A percentile compares a stretch with the other conserved stretches of the same genome.
Evolutionary conservation across 352 stramenopile species (phyloP).

Genomic region (Albugo candida): DNA sequence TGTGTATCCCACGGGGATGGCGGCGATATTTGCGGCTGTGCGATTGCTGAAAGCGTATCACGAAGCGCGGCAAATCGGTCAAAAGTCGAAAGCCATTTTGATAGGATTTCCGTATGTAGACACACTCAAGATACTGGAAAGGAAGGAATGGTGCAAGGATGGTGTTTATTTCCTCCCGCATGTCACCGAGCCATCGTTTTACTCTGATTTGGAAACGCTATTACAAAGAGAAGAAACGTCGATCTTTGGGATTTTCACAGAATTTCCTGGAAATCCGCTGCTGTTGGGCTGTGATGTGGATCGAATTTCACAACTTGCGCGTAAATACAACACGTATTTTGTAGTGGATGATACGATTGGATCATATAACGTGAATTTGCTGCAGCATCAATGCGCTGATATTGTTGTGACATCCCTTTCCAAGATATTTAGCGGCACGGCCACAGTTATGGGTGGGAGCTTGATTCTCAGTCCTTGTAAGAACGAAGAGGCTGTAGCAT

Average conservation of each 20-base stretch:
- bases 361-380: slow-evolving; percentile 82
- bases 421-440: slow-evolving; percentile 85
- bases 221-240: slow-evolving; percentile 25
- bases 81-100: slow-evolving; percentile 49
- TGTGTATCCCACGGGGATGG: slow-evolving; percentile 80
- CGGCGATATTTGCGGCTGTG: slow-evolving; percentile 68
- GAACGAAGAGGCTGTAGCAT: slow-evolving; percentile 13
- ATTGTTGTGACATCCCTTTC: slow-evolving; percentile 83
- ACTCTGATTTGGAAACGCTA: slow-evolving; percentile 35
- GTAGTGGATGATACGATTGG: slow-evolving; percentile 83
- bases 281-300: slow-evolving; percentile 71
- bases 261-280: slow-evolving; percentile 87
- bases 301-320: slow-evolving; percentile 54
- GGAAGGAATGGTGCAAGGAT: slow-evolving; percentile 61
- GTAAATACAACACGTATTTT: slow-evolving; percentile 71
- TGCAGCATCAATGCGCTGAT: slow-evolving; percentile 58
- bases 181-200: slow-evolving; percentile 36
- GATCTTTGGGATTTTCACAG: slow-evolving; percentile 80
- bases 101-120: slow-evolving; percentile 89
- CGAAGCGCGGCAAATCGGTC: slow-evolving; percentile 14
- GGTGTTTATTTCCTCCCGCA: slow-evolving; percentile 83
- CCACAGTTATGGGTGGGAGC: slow-evolving; percentile 83
- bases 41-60: slow-evolving; percentile 17
- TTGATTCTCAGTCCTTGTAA: slow-evolving; percentile 45
- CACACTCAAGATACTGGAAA: slow-evolving; percentile 82